phyloP scores from a whole-genome alignment of 129 eudicot species.

The Logfia minima region DNA sequence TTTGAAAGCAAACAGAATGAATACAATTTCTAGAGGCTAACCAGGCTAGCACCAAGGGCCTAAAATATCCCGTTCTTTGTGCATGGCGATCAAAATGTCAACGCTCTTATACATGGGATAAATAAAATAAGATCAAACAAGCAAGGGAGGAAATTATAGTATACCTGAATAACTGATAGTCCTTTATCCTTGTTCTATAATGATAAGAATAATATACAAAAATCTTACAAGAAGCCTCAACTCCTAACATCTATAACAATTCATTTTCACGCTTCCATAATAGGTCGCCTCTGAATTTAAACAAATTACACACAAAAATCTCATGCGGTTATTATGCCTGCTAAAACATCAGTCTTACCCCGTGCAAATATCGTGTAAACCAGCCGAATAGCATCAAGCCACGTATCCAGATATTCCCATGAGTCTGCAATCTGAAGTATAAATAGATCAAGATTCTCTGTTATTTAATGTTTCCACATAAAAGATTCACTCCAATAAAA shows the following conservation, averaged over 20 bases:
- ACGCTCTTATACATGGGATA: background rate
- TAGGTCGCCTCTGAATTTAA: conserved; percentile 6
- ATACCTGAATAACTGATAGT: conserved; percentile 10
- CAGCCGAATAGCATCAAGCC: conserved; percentile 97
- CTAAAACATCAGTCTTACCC: conserved; percentile 86
- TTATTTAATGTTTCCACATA: conserved; percentile 8
- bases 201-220: conserved; percentile 38
- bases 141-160: conserved; percentile 5
- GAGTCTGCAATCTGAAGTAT: conserved; percentile 76
- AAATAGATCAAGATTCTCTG: background rate
- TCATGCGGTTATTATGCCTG: conserved; percentile 79
- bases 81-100: background rate
- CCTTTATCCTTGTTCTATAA: conserved; percentile 20
- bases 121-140: conserved; percentile 9
- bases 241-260: conserved; percentile 26
- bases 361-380: conserved; percentile 92
- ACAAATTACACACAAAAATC: conserved; percentile 20
- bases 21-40: background rate
- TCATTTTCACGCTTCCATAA: conserved; percentile 19
- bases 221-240: conserved; percentile 33
- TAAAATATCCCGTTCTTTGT: too few species aligned
- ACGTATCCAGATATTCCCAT: conserved; percentile 92
- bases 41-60: too few species aligned
- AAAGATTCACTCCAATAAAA: background rate
- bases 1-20: background rate